Base-by-base conservation (phyloP, 2,329 filamentous ascomycete species). In the Phialophora tarda region DNA sequence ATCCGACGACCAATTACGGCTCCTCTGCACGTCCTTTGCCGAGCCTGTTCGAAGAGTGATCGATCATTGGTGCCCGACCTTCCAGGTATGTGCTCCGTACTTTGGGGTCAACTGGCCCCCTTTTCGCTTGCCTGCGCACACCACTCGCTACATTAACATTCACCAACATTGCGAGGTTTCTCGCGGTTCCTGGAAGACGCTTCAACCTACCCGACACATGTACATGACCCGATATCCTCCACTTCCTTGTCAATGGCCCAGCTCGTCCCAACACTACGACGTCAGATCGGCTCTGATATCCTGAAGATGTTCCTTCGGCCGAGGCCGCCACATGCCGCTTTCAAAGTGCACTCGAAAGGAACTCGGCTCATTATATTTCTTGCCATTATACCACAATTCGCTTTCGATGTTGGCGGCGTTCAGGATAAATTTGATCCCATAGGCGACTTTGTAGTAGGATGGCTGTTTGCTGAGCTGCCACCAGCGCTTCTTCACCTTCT, bases 401-500 rank as follows among this genome's bases (percentile, higher is more conserved):
- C 57, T 48, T 32, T 59, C 57, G 26, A 59, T 59, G 41, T 59
- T 59, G 24, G 57, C 57, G 1, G 57, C 57, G 41, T 59, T 59
- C 23, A 59, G 7, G 11, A 24, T 48, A 21, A 59, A 59, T 30
- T 38, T 59, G 57, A 59, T 59, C 11, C n/a, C 26, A 48, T 59
- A 59, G 23, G 11, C 30, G 57, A 48, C 41, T 59, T 50, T 48
- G 57, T 59, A 59, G 34, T 59, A 59, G 21, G 57, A 47, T 3
- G 57, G 57, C 41, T 28, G 23, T 41, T 59, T 59, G 8, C 47
- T 59, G 0, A 50, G 17, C 24, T 59, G 38, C 57, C 57, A 59
- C 57, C 57, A 59, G 11, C 47, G 57, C 24, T 59, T 59, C 41
- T 59, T 59, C 12, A 59, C n/a, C 57, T 59, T 59, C 28, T 47